Base-by-base conservation (phyloP, 352 stramenopile genomes). In the Aphanomyces euteiches region DNA sequence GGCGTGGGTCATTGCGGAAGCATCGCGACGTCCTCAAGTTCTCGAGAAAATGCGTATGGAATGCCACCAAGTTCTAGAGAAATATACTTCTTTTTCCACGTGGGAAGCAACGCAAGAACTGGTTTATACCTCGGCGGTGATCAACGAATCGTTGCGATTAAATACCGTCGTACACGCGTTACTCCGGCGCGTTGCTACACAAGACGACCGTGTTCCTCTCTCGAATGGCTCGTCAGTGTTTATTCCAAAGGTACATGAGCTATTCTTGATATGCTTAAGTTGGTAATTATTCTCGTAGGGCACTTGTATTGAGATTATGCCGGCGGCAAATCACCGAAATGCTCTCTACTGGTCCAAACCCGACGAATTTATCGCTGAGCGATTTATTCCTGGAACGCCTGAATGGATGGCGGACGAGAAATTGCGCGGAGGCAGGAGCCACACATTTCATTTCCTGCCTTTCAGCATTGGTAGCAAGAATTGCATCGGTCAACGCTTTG, bases 401-500 rank as follows among this genome's bases (percentile, higher is more conserved):
- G 13, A 57, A 6, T 13, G 8, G 6, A 13, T 41, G 1, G 60
- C 41, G 2, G 60, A 67, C 21, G 34, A 57, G 19, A 37, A 19
- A 13, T 41, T 67, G 15, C 60, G 8, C 0, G 28, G 47, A 28
- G 37, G 28, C 41, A 67, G 40, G 47, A 17, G 37, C 7, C 45
- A 67, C 54, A 67, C 60, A 37, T 67, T 67, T 58, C 13, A n/a
- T 37, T 67, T 37, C 60, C 50, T 67, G 60, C 60, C 60, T 28
- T 67, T 67, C 28, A 56, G 1, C 10, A n/a, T 50, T 50, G 43
- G 43, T 2, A 34, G 38, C n/a, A 56, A 56, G n/a, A 67, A 67
- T 28, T 67, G 60, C 12, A 67, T 67, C 34, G 60, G 60, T 15
- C 45, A 67, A 36, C 21, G 37, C 1, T 67, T 67, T 67, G 60